phyloP scores from a whole-genome alignment of 768 basidiomycete species.

The Russula dissimulans region DNA sequence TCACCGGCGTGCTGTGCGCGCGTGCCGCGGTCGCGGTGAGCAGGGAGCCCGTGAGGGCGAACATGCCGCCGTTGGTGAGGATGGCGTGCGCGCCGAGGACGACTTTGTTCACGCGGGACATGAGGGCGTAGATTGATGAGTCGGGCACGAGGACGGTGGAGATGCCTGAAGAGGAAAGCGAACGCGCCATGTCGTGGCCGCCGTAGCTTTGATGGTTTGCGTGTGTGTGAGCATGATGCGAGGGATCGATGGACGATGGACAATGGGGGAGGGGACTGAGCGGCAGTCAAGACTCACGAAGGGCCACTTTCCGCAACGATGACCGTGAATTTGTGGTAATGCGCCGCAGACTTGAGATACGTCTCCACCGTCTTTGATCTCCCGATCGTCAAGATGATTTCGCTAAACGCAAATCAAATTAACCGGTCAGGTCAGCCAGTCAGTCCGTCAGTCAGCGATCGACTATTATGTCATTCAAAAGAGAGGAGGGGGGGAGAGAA shows the following conservation, averaged over 20 bases:
- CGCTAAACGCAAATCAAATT: constrained; percentile 36
- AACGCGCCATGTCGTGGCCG: constrained; percentile 77
- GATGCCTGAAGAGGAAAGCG: constrained; percentile 72
- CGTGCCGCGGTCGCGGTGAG: constrained; percentile 81
- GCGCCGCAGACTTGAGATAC: constrained; percentile 86
- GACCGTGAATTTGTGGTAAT: constrained; percentile 87
- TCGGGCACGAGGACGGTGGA: constrained; percentile 97
- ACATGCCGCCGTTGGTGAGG: constrained; percentile 94
- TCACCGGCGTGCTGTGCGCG: constrained; percentile 84
- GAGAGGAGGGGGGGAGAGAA: background rate
- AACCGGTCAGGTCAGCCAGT: no score
- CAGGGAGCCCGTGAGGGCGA: constrained; percentile 78
- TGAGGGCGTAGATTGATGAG: constrained; percentile 89
- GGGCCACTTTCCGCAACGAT: constrained; percentile 95
- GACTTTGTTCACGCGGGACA: constrained; percentile 96
- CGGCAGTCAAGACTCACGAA: constrained; percentile 44
- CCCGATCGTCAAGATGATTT: constrained; percentile 92
- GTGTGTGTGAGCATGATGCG: no score
- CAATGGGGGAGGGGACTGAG: background rate
- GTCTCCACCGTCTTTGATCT: constrained; percentile 89
- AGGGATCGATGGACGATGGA: no score
- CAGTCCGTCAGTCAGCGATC: background rate
- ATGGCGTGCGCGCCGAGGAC: constrained; percentile 93
- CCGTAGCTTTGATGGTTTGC: constrained; percentile 46
- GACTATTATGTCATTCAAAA: background rate